Base-by-base conservation (phyloP, 2,329 filamentous ascomycete genomes). In the Xylariaceae sp. region DNA sequence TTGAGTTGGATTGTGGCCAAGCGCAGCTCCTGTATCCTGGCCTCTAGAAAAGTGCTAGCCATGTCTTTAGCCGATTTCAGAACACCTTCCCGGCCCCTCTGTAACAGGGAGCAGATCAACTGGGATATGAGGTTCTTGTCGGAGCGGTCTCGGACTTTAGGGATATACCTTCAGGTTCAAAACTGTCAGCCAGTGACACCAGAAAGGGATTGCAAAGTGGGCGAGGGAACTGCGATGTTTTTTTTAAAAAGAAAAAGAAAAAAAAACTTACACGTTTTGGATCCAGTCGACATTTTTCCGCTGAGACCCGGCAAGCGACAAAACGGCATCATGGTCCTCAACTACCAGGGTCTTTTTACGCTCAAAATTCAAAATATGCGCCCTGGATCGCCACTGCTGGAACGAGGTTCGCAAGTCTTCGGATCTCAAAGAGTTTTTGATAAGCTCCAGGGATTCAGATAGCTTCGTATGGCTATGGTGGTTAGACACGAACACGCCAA, bases 31-130 rank as follows among this genome's bases (percentile, higher is more conserved):
- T 31, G 42, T 5, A 42, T 37, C 12, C 32, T 34, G 1, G 51
- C 19, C 6, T 51, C 47, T 12, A 57, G 47, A 12, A 57, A 42
- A 39, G 8, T n/a, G 29, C 3, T 44, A 37, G 37, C 55, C n/a
- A 47, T 34, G 3, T 57, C 35, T 41, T 41, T 47, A 12, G 55
- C 55, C 1, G 35, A 31, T 3, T 35, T 7, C 12, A 57, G 55
- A 2, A 49, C 37, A 9, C 47, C 51, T 48, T 54, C 31, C 2
- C 51, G 43, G 34, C 43, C 44, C 44, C 49, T 54, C 41, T 51
- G 8, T 40, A 57, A 26, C 32, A 57, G n/a, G 12, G 51, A 48
- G 47, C 55, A 57, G 19, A 54, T 51, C 5, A 57, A 40, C 41
- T 47, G 51, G 5, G 55, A 57, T 26, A 49, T 32, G 2, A 57